Conservation (phyloP, 768 basidiomycete species). For the Leccinum longicurvipes region DNA sequence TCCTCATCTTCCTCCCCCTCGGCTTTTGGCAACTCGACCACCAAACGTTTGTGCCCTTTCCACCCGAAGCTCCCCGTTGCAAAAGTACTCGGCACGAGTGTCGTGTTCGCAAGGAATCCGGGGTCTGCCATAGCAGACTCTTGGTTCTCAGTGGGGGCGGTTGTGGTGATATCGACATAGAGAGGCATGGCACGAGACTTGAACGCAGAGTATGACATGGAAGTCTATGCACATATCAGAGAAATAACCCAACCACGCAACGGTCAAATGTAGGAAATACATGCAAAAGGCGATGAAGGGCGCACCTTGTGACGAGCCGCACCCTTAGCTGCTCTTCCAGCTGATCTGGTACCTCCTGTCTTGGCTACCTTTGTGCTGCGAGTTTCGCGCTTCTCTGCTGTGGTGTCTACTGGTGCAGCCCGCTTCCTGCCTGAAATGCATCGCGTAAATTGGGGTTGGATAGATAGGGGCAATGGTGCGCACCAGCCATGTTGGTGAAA, state of each 20-base stretch:
- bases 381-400: conserved; percentile 33
- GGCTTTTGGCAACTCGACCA: conserved; percentile 55
- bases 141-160: conserved; percentile 44
- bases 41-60: conserved; percentile 71
- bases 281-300: background rate
- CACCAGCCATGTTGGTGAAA: conserved; percentile 29
- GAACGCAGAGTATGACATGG: conserved; percentile 50
- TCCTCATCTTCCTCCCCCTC: conserved; percentile 49
- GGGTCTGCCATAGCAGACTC: conserved; percentile 44
- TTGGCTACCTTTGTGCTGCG: conserved; percentile 52
- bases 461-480: conserved; percentile 19
- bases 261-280: background rate
- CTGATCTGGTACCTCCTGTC: conserved; percentile 33
- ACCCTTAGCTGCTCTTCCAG: conserved; percentile 37
- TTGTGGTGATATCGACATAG: conserved; percentile 65
- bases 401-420: conserved; percentile 35
- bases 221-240: conserved; percentile 33
- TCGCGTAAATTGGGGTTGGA: conserved; percentile 1
- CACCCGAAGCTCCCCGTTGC: conserved; percentile 79
- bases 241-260: background rate
- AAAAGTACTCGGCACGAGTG: conserved; percentile 59
- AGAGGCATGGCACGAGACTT: conserved; percentile 66
- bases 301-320: conserved; percentile 47
- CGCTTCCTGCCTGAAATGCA: conserved; percentile 42
- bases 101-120: conserved; percentile 56